phyloP scores from a whole-genome alignment of 2,329 filamentous ascomycete genomes.

The Aulographum hederae region DNA sequence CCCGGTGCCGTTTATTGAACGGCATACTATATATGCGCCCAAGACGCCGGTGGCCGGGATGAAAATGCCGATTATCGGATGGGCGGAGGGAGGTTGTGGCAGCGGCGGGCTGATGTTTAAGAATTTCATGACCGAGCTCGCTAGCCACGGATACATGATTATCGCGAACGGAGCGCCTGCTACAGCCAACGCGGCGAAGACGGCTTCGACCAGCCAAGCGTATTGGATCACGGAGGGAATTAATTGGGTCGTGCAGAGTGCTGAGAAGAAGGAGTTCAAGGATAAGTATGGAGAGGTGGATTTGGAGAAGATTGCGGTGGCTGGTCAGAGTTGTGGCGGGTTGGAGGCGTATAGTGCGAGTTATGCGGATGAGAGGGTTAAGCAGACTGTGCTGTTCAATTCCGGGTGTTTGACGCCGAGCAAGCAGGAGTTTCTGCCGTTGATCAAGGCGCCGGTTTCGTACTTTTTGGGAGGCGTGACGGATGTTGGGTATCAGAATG shows the following conservation, averaged over 20 bases:
- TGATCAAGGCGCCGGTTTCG: conserved; percentile 3
- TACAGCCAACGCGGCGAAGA: background rate
- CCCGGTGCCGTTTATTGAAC: conserved; percentile 2
- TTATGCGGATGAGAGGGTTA: background rate
- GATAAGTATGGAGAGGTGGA: conserved; percentile 2
- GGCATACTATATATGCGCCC: conserved; percentile 3
- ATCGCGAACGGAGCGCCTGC: background rate
- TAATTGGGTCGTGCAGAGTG: background rate
- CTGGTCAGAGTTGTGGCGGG: background rate
- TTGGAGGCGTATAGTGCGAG: background rate
- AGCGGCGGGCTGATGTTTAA: background rate
- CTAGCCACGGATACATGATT: background rate
- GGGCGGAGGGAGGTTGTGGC: conserved; percentile 3
- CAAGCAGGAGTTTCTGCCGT: background rate
- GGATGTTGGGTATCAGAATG: conserved; percentile 5
- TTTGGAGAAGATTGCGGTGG: background rate
- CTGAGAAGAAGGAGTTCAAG: background rate
- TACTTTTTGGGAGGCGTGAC: conserved; percentile 3
- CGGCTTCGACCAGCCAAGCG: background rate
- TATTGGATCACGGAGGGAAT: background rate
- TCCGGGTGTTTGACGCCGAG: background rate
- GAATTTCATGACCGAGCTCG: background rate
- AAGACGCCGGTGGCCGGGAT: conserved; percentile 1
- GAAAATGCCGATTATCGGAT: conserved; percentile 3
- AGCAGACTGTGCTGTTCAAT: background rate